Percentiles rank a stretch among this genome's conserved stretches.
phyloP scores from a whole-genome alignment of 2,329 filamentous ascomycete species.

The Microascus cirrosus region DNA sequence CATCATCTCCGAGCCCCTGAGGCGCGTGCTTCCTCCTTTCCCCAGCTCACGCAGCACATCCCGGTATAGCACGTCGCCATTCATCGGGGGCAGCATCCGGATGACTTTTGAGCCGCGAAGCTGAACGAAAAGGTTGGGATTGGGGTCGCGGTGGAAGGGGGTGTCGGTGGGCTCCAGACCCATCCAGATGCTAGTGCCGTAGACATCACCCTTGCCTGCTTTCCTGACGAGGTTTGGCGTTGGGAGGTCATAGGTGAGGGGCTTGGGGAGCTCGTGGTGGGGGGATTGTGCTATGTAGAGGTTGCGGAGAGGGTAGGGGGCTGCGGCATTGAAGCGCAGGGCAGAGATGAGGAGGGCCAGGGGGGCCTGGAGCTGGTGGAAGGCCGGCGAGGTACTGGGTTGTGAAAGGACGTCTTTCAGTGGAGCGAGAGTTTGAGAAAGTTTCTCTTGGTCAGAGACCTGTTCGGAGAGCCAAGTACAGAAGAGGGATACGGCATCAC shows the following conservation, averaged over 20 bases:
- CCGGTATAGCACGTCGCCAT: conserved; percentile 55
- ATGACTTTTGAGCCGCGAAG: conserved; percentile 62
- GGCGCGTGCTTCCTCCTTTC: conserved; percentile 25
- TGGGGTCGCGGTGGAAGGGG: conserved; percentile 84
- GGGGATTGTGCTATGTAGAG: conserved; percentile 82
- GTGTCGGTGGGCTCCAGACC: conserved; percentile 81
- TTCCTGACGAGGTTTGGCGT: conserved; percentile 50
- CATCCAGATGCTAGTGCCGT: conserved; percentile 79
- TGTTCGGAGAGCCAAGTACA: conserved; percentile 13
- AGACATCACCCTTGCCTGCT: conserved; percentile 72
- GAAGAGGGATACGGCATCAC: conserved; percentile 11
- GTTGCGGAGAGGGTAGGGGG: conserved; percentile 17
- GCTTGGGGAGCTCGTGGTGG: conserved; percentile 53
- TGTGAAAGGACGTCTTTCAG: conserved; percentile 10
- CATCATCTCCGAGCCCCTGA: conserved; percentile 89
- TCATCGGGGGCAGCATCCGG: conserved; percentile 54
- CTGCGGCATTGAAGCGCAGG: conserved; percentile 31
- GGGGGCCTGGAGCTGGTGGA: conserved; percentile 47
- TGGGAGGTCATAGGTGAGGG: conserved; percentile 55
- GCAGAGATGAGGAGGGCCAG: conserved; percentile 53
- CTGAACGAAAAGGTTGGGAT: conserved; percentile 87
- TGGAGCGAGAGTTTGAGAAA: conserved; percentile 3
- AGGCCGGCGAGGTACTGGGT: conserved; percentile 18
- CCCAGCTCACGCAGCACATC: conserved; percentile 30
- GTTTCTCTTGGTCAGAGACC: background rate